A percentile compares a stretch with the other conserved stretches of the same genome.
phyloP scores from a whole-genome alignment of 495 filamentous ascomycete species.

The Xylaria grammica region DNA sequence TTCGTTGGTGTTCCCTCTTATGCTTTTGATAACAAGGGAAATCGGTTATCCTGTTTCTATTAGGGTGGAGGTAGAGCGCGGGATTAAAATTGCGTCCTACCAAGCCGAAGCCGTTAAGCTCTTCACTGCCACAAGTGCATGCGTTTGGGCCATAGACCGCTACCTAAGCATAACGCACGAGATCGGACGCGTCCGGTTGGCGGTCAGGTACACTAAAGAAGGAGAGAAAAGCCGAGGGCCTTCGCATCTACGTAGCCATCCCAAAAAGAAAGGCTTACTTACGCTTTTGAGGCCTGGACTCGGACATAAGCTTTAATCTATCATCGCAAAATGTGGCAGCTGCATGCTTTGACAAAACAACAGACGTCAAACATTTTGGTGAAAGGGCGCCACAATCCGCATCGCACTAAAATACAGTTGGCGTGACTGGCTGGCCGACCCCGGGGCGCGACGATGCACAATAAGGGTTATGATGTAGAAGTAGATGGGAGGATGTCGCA shows the following conservation, averaged over 20 bases:
- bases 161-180: constrained; percentile 47
- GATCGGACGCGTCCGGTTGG: neutral
- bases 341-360: too few relatives aligned
- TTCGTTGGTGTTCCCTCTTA: too few relatives aligned
- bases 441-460: too few relatives aligned
- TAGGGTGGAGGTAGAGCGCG: constrained; percentile 47
- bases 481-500: neutral
- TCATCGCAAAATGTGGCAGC: too few relatives aligned
- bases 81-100: constrained; percentile 51
- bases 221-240: neutral
- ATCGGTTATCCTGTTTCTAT: too few relatives aligned
- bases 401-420: neutral
- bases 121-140: constrained; percentile 21
- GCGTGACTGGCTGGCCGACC: too few relatives aligned
- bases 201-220: neutral
- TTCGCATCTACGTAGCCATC: too few relatives aligned
- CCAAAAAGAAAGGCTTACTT: too few relatives aligned
- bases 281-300: neutral
- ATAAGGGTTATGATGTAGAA: neutral
- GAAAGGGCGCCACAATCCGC: too few relatives aligned
- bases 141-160: constrained; percentile 50
- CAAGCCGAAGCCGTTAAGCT: constrained; percentile 29
- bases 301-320: too few relatives aligned
- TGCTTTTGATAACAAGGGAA: too few relatives aligned
- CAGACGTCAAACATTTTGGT: too few relatives aligned